phyloP scores from a whole-genome alignment of 495 filamentous ascomycete species.

The Neurospora sp. region DNA sequence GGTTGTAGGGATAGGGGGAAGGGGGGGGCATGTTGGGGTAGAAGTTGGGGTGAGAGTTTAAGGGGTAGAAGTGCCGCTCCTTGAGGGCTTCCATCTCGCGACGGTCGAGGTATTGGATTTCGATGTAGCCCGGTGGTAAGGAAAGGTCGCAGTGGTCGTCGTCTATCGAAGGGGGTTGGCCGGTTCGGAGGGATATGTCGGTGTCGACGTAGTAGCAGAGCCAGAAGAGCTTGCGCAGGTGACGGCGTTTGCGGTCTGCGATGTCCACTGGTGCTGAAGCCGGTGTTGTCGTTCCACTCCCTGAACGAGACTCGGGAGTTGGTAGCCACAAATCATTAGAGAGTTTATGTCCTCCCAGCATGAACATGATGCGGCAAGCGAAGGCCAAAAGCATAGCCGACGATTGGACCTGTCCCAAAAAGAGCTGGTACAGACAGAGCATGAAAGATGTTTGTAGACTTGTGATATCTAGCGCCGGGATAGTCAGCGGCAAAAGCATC shows the following conservation, averaged over 20 bases:
- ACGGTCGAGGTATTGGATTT: conserved; percentile 21
- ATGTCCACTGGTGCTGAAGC: neutral
- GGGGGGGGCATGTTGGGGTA: neutral
- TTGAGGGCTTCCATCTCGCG: neutral
- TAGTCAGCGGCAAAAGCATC: conserved; percentile 28
- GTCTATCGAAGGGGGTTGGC: conserved; percentile 39
- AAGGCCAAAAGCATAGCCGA: conserved; percentile 33
- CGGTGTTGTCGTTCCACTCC: neutral
- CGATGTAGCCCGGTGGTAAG: conserved; percentile 35
- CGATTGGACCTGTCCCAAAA: conserved; percentile 36
- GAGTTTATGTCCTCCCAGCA: conserved; percentile 34
- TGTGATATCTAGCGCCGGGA: conserved; percentile 33
- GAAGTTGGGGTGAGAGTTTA: neutral
- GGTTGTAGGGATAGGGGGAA: neutral
- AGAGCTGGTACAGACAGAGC: conserved; percentile 33
- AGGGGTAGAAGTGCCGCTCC: neutral
- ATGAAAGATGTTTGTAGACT: conserved; percentile 35
- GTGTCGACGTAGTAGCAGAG: conserved; percentile 43
- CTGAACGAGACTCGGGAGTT: neutral
- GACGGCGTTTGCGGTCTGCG: conserved; percentile 7
- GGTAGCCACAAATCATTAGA: conserved; percentile 4
- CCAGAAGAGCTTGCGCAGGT: conserved; percentile 44
- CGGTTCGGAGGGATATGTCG: conserved; percentile 39
- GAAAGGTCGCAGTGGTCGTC: conserved; percentile 47
- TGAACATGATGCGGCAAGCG: conserved; percentile 36